Evolutionary conservation across 148 eudicot species (phyloP).

Genomic region (Pharnaceum exiguum): DNA sequence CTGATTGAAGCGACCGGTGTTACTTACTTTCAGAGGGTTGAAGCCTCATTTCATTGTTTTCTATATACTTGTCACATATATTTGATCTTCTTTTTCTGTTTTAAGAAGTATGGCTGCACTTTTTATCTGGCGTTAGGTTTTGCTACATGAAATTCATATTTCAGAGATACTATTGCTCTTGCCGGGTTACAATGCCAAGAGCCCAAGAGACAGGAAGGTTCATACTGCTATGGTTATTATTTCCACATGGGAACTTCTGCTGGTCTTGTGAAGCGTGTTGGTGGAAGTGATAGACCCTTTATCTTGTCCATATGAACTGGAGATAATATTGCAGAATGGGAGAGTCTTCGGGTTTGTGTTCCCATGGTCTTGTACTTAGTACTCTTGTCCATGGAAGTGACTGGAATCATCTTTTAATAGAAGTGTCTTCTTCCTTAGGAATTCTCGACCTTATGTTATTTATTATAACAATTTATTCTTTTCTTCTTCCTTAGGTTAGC

Average conservation of each 20-base stretch:
- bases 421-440: not conserved
- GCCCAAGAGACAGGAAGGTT: constrained; percentile 85
- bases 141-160: not conserved
- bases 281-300: constrained; percentile 86
- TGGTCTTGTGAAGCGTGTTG: constrained; percentile 82
- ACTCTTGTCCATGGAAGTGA: constrained; percentile 89
- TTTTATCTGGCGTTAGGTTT: not conserved
- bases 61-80: no score
- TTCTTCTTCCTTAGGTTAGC: no score
- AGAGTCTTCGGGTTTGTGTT: constrained; percentile 90
- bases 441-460: not conserved
- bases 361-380: constrained; percentile 96
- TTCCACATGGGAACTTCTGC: constrained; percentile 89
- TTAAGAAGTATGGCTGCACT: no score
- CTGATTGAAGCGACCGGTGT: no score
- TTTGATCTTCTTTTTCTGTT: no score
- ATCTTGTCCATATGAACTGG: constrained; percentile 97
- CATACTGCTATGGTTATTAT: constrained; percentile 96
- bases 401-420: constrained; percentile 74
- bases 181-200: constrained; percentile 92
- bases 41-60: no score
- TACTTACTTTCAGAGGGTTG: no score
- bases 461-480: constrained; percentile 12
- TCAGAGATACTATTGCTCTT: constrained; percentile 1
- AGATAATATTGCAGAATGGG: constrained; percentile 98